Evolutionary conservation across 805 yeast species (phyloP).

Genomic region (Limtongia smithiae): DNA sequence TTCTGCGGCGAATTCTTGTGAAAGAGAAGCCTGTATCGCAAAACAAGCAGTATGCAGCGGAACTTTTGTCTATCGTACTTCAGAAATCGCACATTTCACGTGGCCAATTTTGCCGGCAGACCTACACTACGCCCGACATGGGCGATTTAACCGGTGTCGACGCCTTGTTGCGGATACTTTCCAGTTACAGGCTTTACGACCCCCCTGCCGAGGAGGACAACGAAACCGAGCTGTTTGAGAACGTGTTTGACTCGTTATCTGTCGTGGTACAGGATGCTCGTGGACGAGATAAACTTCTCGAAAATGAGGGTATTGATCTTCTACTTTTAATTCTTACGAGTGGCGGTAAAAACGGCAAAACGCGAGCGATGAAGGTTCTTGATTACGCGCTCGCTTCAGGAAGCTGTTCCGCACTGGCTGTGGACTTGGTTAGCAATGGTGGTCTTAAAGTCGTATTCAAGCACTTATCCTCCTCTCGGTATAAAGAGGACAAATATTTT

Average conservation of each 20-base stretch:
- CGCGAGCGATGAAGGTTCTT: conserved; percentile 22
- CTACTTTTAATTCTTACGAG: conserved; percentile 18
- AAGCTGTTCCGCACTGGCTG: conserved; percentile 6
- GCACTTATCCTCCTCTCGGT: conserved; percentile 21
- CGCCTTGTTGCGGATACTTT: conserved; percentile 20
- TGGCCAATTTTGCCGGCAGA: conserved; percentile 3
- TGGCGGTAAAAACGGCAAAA: conserved; percentile 24
- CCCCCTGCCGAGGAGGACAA: conserved; percentile 23
- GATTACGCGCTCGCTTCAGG: conserved; percentile 27
- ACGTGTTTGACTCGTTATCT: conserved; percentile 26
- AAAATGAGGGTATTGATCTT: conserved; percentile 30
- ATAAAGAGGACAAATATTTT: conserved; percentile 13
- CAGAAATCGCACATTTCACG: conserved; percentile 16
- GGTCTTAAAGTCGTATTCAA: conserved; percentile 26
- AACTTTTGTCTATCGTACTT: conserved; percentile 28
- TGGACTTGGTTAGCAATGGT: conserved; percentile 24
- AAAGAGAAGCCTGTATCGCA: conserved; percentile 26
- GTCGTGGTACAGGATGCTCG: conserved; percentile 20
- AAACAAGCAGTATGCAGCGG: conserved; percentile 30
- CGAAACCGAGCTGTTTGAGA: conserved; percentile 28
- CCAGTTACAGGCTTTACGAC: conserved; percentile 22
- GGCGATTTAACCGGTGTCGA: conserved; percentile 26
- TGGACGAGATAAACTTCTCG: conserved; percentile 25
- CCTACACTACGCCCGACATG: background rate
- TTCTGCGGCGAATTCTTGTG: conserved; percentile 20